phyloP scores from a whole-genome alignment of 129 eudicot genomes.

The Pulicaria dysenterica region DNA sequence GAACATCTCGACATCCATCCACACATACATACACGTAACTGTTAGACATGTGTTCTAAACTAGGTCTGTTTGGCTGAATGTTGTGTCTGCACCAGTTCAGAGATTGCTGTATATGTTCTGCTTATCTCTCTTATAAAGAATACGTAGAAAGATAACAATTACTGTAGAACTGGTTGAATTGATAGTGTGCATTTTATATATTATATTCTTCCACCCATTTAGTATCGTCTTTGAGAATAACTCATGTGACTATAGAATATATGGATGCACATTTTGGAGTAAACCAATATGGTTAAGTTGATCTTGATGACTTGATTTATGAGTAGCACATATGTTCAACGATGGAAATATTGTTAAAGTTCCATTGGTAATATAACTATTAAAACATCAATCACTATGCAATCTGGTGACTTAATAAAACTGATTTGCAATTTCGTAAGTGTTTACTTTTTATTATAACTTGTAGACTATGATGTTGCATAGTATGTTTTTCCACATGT shows the following conservation, averaged over 20 bases:
- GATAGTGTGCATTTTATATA: background rate
- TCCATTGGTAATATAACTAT: slow-evolving; percentile 8
- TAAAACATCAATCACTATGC: background rate
- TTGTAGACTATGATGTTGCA: slow-evolving; percentile 21
- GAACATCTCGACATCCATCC: background rate
- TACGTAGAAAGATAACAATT: background rate
- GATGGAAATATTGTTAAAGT: slow-evolving; percentile 11
- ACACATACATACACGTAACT: background rate
- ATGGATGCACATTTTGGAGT: background rate
- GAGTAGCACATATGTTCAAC: background rate
- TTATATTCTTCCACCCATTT: background rate
- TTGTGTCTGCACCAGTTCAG: background rate
- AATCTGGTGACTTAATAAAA: background rate
- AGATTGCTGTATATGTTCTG: slow-evolving; percentile 2
- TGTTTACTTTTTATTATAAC: slow-evolving; percentile 1
- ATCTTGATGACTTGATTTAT: background rate
- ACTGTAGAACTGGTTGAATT: background rate
- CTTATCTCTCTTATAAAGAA: background rate
- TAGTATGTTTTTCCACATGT: slow-evolving; percentile 3
- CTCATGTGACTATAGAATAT: background rate
- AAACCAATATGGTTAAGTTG: background rate
- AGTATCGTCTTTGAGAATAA: background rate
- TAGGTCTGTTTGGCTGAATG: slow-evolving; percentile 3
- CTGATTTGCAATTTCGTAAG: background rate
- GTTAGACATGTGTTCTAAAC: background rate